Evolutionary conservation across 768 basidiomycete genomes (phyloP).

Genomic region (Podaxis rugospora): DNA sequence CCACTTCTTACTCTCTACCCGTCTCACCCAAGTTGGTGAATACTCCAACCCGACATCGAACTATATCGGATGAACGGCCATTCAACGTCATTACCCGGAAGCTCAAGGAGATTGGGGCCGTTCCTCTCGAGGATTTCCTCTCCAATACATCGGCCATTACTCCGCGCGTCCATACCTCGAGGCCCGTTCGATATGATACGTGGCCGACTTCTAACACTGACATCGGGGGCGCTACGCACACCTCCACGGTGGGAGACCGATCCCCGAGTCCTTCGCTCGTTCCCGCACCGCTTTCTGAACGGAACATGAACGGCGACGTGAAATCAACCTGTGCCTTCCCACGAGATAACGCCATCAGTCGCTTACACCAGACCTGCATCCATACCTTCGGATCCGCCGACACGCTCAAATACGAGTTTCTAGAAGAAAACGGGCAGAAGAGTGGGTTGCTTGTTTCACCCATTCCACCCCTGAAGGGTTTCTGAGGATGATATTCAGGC

Average conservation of each 20-base stretch:
- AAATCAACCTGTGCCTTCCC: not conserved
- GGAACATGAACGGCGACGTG: slow-evolving; percentile 2
- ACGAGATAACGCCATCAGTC: slow-evolving; percentile 7
- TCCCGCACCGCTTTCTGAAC: slow-evolving; percentile 3
- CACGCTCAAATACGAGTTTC: slow-evolving; percentile 4
- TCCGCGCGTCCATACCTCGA: slow-evolving; percentile 18
- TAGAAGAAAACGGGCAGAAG: slow-evolving; percentile 7
- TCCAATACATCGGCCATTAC: slow-evolving; percentile 18
- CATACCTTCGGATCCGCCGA: slow-evolving; percentile 2
- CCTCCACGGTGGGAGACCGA: not conserved
- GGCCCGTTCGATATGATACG: not conserved
- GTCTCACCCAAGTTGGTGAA: not conserved
- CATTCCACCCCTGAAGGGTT: slow-evolving; percentile 9
- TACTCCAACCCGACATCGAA: not conserved
- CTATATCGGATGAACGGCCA: slow-evolving; percentile 11
- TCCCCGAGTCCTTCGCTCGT: not conserved
- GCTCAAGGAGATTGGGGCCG: slow-evolving; percentile 21
- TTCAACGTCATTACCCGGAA: slow-evolving; percentile 21
- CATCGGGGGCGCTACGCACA: not conserved
- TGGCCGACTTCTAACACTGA: slow-evolving; percentile 2
- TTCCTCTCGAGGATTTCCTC: slow-evolving; percentile 25
- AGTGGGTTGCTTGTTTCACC: slow-evolving; percentile 14
- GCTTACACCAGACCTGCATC: slow-evolving; percentile 4
- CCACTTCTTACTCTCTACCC: not conserved
- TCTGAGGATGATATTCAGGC: slow-evolving; percentile 26